Base-by-base conservation (phyloP, 2,329 filamentous ascomycete species). In the Tympanopsis confertula region DNA sequence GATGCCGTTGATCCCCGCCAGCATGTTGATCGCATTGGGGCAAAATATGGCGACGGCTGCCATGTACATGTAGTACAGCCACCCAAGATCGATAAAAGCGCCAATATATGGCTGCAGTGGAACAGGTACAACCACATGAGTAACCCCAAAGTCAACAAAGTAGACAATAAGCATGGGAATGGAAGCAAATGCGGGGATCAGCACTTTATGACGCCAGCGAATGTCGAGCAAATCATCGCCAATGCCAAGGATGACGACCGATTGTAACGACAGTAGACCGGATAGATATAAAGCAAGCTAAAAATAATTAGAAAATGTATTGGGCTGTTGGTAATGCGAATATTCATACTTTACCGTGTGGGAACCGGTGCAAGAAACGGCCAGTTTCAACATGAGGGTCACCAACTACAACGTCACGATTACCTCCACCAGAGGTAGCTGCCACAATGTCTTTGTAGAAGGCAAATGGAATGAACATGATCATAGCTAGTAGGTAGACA, bases 1-100 rank as follows among this genome's bases (percentile, higher is more conserved):
- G 56, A 98, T 91, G 39, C 91, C 91, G 59, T 98, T 98, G 60
- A 98, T 86, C n/a, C 91, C 91, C 0, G 91, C 91, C n/a, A 98
- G 69, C 63, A 98, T 98, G 67, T 98, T 98, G 73, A 98, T 98
- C 59, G 86, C 87, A 64, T 98, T 96, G 5, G 91, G 88, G 48
- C 87, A 94, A 66, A 98, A 98, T 58, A 98, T 98, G 55, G 89
- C 85, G 47, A 98, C 74, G 40, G 84, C 82, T 38, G 86, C 86
- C 91, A 98, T 98, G 69, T 96, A 98, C 52, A 81, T 65, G 63
- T 98, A 98, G 72, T 98, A 98, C 40, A 86, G 64, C 55, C 74
- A 61, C 20, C 82, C 82, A 5, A 96, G 74, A 56, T 96, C 79
- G 55, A 96, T 71, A 36, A 95, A 73, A 48, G 86, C 76, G 42